Base-by-base conservation (phyloP, 2,329 filamentous ascomycete genomes). In the Aureobasidium pullulans region DNA sequence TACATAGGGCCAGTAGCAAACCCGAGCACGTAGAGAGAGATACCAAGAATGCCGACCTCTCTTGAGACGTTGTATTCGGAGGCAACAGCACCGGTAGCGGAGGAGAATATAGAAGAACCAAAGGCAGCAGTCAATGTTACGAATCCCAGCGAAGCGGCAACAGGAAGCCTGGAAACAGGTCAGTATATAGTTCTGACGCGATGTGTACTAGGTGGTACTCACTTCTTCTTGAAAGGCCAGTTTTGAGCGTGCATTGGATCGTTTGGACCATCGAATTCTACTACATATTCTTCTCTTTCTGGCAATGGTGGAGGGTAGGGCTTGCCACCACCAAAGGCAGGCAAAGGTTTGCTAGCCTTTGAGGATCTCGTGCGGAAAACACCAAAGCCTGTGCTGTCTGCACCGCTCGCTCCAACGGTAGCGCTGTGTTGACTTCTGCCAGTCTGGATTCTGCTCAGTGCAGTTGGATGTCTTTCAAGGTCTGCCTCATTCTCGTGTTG, bases 241-340 rank as follows among this genome's bases (percentile, higher is more conserved):
- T 96, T 96, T 75, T 93, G 88, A 1, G 90, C 87, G 72, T 96
- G 90, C 62, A 92, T 69, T 2, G 90, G 90, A 67, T 96, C 91
- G 29, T 50, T 43, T 1, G 44, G 44, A 0, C 90, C 91, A 65
- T 92, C 87, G 68, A 96, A 96, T 42, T 81, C 88, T 44, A 92
- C 88, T 0, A 91, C 87, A 68, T 92, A 93, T 64, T 89, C 84
- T 66, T 92, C 88, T 65, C 81, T 79, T 13, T 85, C 83, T 1
- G 88, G 87, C 43, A 92, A 70, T 0, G 76, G 78, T 3, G 88
- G 88, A 3, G 89, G 89, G 66, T 84, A 90, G 0, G 84, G 79
- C 73, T 90, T 92, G n/a, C 86, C 87, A 58, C 78, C 84, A 37
- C 88, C 88, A 70, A 91, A 89, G 6, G 75, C 73, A 1, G 88